Base-by-base conservation (phyloP, 75 land plant genomes). In the Pinus albicaulis region DNA sequence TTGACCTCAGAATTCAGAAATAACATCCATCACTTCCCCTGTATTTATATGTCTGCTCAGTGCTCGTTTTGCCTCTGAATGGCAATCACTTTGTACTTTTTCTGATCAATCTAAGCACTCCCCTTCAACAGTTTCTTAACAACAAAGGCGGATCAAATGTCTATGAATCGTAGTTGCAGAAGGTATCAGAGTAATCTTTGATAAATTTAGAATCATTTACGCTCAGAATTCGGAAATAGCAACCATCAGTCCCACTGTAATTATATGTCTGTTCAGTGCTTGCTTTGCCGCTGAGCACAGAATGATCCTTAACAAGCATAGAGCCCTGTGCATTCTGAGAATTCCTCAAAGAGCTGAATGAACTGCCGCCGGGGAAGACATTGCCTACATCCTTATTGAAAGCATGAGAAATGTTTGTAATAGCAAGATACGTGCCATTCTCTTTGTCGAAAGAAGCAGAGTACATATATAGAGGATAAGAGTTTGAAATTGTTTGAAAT, bases 271-370 rank as follows among this genome's bases (percentile, higher is more conserved):
- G 91, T 58, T 64, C 24, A 0, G 83, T 84, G 31, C 66, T 74
- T 16, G 84, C 87, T 2, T 34, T 59, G 12, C 95, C 95, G 52
- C 81, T 73, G 34, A 83, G 69, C 4, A 85, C 86, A 14, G 77
- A 71, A 28, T 86, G 80, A 56, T 74, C 88, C 66, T 78, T 59
- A 19, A 92, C 86, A 24, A 72, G 31, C 85, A 92, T 78, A 78
- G 81, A 80, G 10, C 94, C 94, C 5, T 74, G 59, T 4, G 84
- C 78, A 12, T 64, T 52, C 76, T 92, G 92, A 23, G 25, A 74
- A 68, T 92, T 89, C 1, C 12, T 74, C 6, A 95, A 74, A 12
- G 84, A 77, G 28, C 82, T 86, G 57, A 57, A 76, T 0, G 68
- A 72, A 55, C 77, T 82, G 4, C 80, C 77, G 56, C 41, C 63